Conservation (phyloP, 1,284 basidiomycete species). For the Tausonia pullulans region DNA sequence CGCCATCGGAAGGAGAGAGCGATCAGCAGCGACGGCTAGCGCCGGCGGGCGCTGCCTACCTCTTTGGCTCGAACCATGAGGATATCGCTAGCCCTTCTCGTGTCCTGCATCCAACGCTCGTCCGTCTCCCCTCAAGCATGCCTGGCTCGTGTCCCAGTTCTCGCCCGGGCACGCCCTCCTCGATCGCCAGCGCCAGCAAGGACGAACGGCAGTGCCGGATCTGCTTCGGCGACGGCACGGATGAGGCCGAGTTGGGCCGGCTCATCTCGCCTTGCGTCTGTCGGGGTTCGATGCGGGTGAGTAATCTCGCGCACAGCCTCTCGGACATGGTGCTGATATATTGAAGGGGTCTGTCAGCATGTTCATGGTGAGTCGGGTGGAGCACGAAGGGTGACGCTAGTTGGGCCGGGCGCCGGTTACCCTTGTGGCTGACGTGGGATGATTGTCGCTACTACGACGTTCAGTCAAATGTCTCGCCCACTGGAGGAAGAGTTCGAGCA, state of each 20-base stretch:
- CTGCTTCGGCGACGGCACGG: slow-evolving; percentile 10
- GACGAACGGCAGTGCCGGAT: slow-evolving; percentile 2
- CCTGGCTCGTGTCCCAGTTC: too few species aligned
- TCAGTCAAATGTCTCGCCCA: slow-evolving; percentile 7
- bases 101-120: too few species aligned
- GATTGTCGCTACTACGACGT: too few species aligned
- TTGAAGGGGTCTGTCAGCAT: not conserved
- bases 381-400: not conserved
- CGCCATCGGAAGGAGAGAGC: too few species aligned
- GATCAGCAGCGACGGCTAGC: too few species aligned
- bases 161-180: too few species aligned
- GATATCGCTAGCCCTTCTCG: too few species aligned
- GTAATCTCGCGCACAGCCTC: not conserved
- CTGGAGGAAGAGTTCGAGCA: slow-evolving; percentile 4
- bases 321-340: not conserved
- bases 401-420: not conserved
- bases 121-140: too few species aligned
- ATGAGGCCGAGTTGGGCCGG: slow-evolving; percentile 5
- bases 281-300: slow-evolving; percentile 1
- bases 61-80: too few species aligned
- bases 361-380: not conserved
- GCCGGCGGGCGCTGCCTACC: too few species aligned
- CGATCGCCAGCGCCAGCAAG: too few species aligned
- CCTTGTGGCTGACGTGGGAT: not conserved
- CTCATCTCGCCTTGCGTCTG: slow-evolving; percentile 11